A percentile compares a stretch with the other conserved stretches of the same genome.
These are phyloP conservation scores for Abortiporus biennis DNA, from an alignment of 1,284 basidiomycete genomes.

Conservation along the genomic window DNA sequence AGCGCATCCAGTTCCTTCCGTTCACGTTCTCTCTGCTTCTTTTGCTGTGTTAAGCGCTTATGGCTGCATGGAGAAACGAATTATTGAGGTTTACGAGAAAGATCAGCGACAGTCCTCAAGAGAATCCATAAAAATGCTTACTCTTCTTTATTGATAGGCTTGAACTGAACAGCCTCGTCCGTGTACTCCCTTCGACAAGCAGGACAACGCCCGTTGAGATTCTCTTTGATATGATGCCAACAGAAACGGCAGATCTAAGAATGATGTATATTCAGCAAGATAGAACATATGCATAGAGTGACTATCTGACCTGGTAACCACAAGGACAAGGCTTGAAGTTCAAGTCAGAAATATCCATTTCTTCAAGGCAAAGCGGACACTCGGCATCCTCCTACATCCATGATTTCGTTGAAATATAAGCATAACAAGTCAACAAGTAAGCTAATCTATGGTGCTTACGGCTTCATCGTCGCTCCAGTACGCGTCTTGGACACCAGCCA, in stretches of 20 bases:
- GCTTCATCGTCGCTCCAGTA: conserved; percentile 96
- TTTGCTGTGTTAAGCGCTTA: conserved; percentile 92
- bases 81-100: conserved; percentile 1
- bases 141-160: conserved; percentile 95
- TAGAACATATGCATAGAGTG: background rate
- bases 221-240: conserved; percentile 97
- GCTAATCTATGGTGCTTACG: conserved; percentile 15
- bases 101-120: conserved; percentile 5
- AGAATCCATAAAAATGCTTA: conserved; percentile 46
- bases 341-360: conserved; percentile 98
- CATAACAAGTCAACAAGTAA: conserved; percentile 14
- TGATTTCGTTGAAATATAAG: no score
- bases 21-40: conserved; percentile 90
- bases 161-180: conserved; percentile 92
- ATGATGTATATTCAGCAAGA: background rate
- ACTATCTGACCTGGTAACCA: conserved; percentile 82
- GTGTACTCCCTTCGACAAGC: conserved; percentile 95
- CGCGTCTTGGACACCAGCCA: conserved; percentile 92
- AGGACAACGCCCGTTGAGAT: conserved; percentile 94
- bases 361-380: conserved; percentile 97
- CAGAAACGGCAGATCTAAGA: conserved; percentile 96
- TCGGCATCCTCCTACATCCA: conserved; percentile 87
- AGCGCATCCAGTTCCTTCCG: conserved; percentile 92
- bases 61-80: conserved; percentile 48
- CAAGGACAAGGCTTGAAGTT: conserved; percentile 99